Evolutionary conservation across 129 eudicot genomes (phyloP), one percentile per base, ranked within the genome.

Genomic region (Tanacetum coccineum): DNA sequence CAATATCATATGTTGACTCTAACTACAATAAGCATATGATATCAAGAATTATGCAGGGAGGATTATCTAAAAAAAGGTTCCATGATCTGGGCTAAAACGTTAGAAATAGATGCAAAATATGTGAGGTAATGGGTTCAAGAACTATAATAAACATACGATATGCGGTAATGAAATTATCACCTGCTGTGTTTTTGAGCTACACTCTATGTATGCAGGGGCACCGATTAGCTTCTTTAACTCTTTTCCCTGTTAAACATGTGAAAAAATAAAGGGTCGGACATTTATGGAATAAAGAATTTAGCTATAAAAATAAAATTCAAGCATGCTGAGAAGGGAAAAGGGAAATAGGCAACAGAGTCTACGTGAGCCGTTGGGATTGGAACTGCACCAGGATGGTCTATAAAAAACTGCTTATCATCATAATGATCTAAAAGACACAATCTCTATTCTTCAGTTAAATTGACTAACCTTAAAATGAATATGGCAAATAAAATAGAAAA

Each of bases 151-250:
- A 44, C 56, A 42, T 63, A 22, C 21, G 30, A 64, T 25, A 18
- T 26, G 18, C 13, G 13, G 13, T 45, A 46, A 55, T 59, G 56
- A 59, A 49, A 66, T 17, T 28, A 64, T 74, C 46, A 91, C 97
- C 97, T 91, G 97, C 74, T 91, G 97, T 40, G 97, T 87, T 74
- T 91, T 91, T 42, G 97, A 87, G 80, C 97, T 91, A 67, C 97
- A 91, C 50, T 91, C 97, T 26, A 91, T 83, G 79, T 87, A 91
- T 67, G 93, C 81, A 72, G 95, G 82, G 10, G 97, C 97, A 28
- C 97, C 97, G 54, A 91, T 91, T 69, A 81, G 74, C 87, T 83
- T 87, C 74, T 53, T 85, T 72, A 91, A 78, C 76, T 91, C 97
- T 71, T 91, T 95, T 63, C 97, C 97, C 97, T 91, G 50, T 17